Base-by-base conservation (phyloP, 2,329 filamentous ascomycete species). In the Colletotrichum brevisporum region DNA sequence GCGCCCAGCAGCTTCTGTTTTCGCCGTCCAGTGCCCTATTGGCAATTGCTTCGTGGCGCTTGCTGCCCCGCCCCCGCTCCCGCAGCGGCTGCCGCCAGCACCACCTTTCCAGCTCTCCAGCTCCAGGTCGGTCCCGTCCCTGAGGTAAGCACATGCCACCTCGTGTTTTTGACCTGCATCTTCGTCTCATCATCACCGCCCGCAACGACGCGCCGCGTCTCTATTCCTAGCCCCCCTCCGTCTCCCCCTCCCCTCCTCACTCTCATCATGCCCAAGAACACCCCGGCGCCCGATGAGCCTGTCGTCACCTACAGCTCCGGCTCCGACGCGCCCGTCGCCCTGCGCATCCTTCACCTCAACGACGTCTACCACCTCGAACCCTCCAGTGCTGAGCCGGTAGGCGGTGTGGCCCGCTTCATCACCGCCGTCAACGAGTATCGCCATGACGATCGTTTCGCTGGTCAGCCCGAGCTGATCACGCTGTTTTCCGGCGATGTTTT, bases 401-500 rank as follows among this genome's bases (percentile, higher is more conserved):
- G 95, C 31, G 95, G 95, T 18, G 87, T 92, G 50, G 85, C 93
- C 36, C 88, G 95, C 55, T 97, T 98, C 81, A 91, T 96, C 78
- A 91, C 90, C 4, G 83, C 96, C 27, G 86, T 91, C 72, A 90
- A 94, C 68, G 86, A 95, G 78, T 97, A 97, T 77, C 89, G 90
- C 58, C 80, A 87, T 2, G 85, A 88, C 58, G 79, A 86, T 50
- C 83, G 83, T 57, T 96, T 89, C 77, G 78, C 84, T 56, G 88
- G 82, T 18, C 91, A 93, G 76, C 83, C 93, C 1, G 83, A 87
- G 47, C 81, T 94, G 4, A 77, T 97, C 58, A 95, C 93, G 1
- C 86, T 97, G 73, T 98, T 97, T 80, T 97, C 94, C 3, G 94
- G 94, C 45, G 95, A 97, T 85, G 94, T 92, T 10, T 98, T 96